A percentile compares a stretch with the other conserved stretches of the same genome.
These are phyloP conservation scores for Rhodotorula sphaerocarpa DNA, from an alignment of 768 basidiomycete species.

Conservation along the genomic window DNA sequence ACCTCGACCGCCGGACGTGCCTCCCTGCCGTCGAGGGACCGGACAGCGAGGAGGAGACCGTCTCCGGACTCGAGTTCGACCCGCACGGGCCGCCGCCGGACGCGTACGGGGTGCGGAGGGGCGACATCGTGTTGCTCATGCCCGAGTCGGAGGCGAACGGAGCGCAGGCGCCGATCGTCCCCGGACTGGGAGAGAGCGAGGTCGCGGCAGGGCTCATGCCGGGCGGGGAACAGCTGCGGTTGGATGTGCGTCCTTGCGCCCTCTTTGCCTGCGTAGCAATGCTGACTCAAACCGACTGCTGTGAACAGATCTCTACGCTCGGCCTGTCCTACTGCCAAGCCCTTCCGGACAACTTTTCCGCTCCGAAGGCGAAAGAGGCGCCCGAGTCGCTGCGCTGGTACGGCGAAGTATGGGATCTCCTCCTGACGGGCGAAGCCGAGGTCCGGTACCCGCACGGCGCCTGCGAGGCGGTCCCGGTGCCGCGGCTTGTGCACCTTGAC, in stretches of 20 bases:
- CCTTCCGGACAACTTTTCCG: conserved; percentile 3
- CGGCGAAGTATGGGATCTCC: conserved; percentile 62
- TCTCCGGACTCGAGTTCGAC: conserved; percentile 79
- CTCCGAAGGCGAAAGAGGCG: not conserved
- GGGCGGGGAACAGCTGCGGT: conserved; percentile 9
- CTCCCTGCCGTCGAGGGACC: conserved; percentile 37
- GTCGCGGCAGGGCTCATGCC: conserved; percentile 45
- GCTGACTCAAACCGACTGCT: not conserved
- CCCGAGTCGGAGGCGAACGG: conserved; percentile 58
- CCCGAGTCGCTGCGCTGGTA: conserved; percentile 53
- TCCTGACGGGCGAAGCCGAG: conserved; percentile 50
- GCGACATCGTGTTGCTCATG: conserved; percentile 78
- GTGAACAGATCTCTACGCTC: conserved; percentile 24
- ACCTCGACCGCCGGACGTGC: conserved; percentile 35
- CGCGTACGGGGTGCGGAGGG: conserved; percentile 64
- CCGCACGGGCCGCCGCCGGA: conserved; percentile 56
- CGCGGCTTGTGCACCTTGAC: conserved; percentile 64
- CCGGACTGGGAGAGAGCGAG: conserved; percentile 79
- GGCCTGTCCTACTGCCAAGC: conserved; percentile 20
- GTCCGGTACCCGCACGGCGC: conserved; percentile 49
- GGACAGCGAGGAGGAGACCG: conserved; percentile 50
- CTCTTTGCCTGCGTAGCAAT: too few relatives aligned
- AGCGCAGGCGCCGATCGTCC: conserved; percentile 59
- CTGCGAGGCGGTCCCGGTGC: conserved; percentile 53
- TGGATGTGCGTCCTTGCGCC: conserved; percentile 8